These are phyloP conservation scores for Candolleomyces eurysporus DNA, from an alignment of 768 basidiomycete species.

Conservation along the genomic window DNA sequence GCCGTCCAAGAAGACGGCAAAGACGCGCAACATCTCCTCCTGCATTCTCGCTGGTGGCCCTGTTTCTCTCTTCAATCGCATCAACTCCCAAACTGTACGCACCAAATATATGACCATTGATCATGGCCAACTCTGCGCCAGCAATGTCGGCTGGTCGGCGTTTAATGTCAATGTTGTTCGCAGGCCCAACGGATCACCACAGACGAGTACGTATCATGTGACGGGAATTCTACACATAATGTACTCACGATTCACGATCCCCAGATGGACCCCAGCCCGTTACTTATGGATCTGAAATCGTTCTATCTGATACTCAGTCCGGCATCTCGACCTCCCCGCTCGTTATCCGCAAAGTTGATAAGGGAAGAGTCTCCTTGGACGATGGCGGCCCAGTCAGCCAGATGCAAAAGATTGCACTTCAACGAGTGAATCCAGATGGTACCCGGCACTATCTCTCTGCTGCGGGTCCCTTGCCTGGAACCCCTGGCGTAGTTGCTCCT, in stretches of 20 bases:
- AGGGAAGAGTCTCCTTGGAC: constrained; percentile 81
- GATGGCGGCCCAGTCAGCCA: constrained; percentile 92
- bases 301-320: constrained; percentile 79
- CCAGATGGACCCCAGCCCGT: constrained; percentile 76
- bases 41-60: constrained; percentile 89
- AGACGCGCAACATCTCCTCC: constrained; percentile 87
- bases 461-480: constrained; percentile 78
- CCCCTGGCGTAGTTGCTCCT: constrained; percentile 63
- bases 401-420: constrained; percentile 94
- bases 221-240: constrained; percentile 33
- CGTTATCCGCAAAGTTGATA: constrained; percentile 90
- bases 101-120: constrained; percentile 98
- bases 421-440: constrained; percentile 78
- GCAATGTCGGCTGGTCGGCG: constrained; percentile 89
- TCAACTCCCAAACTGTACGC: constrained; percentile 95
- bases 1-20: constrained; percentile 95
- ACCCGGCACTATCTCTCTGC: constrained; percentile 87
- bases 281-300: constrained; percentile 88
- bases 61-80: constrained; percentile 92
- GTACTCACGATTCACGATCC: constrained; percentile 35
- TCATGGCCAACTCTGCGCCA: constrained; percentile 78
- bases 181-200: constrained; percentile 61
- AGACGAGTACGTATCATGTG: constrained; percentile 65
- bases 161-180: constrained; percentile 91
- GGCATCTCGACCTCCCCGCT: constrained; percentile 85